Evolutionary conservation across 257 asterid species (phyloP), one percentile per base, ranked within the genome.

Genomic region (Salvia miltiorrhiza): DNA sequence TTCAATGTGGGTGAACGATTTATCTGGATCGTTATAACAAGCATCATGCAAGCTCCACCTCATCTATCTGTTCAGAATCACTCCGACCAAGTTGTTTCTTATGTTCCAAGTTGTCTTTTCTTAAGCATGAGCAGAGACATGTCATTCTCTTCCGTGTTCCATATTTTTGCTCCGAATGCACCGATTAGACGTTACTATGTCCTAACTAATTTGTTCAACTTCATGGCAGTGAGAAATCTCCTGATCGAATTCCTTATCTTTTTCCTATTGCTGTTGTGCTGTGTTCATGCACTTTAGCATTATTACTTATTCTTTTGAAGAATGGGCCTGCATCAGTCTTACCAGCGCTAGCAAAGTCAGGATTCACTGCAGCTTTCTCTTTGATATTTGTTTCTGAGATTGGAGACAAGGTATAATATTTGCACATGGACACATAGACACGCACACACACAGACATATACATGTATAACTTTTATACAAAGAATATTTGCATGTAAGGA

Each of bases 331-430:
- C 95, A 10, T 79, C 92, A 33, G 56, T 87, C 75, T 77, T 92
- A 72, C 90, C 82, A 26, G 90, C 96, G 40, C 78, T 92, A 50
- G 81, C 98, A 6, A 92, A 89, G 80, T 87, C 98, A 10, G 98
- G 96, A 80, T 92, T 92, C 84, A 84, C 98, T 33, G 98, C 98
- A 35, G 96, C 98, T 4, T 89, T 92, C 85, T 86, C 96, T 5
- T 75, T 92, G 81, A 92, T 92, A 74, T 92, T 87, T 77, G 92
- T 92, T 74, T 92, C 96, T 7, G 98, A 92, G 81, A 92, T 92
- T 75, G 98, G 96, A 67, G 98, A 92, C 88, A 92, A 92, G 95
- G 96, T 89, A 86, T 64, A 33, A 69, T 71, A 60, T 77, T 53
- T 56, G 39, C 6, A 0, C 12, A 13, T 26, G 28, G 55, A 13